These are phyloP conservation scores for Rhododendron simsii DNA, from an alignment of 148 eudicot genomes.

Conservation along the genomic window DNA sequence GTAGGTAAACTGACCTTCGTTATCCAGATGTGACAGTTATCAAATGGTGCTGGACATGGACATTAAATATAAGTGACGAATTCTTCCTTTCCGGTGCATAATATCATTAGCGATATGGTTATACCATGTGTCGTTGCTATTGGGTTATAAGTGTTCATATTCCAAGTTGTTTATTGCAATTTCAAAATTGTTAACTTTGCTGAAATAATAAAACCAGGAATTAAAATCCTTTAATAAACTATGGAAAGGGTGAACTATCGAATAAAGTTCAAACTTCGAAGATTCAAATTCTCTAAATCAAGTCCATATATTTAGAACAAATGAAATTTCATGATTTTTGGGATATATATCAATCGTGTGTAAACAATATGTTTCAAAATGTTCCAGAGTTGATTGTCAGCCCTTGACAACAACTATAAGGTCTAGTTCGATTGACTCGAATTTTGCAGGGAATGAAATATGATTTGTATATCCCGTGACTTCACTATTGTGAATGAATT, in stretches of 20 bases:
- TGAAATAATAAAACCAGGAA: not conserved
- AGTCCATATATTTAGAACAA: not conserved
- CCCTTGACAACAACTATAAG: too few relatives aligned
- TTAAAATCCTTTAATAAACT: not conserved
- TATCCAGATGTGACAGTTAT: not conserved
- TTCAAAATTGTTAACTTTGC: not conserved
- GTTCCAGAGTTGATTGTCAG: not conserved
- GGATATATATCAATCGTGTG: not conserved
- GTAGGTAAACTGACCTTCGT: not conserved
- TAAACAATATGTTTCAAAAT: too few relatives aligned
- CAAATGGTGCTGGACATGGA: not conserved
- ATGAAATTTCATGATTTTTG: too few relatives aligned
- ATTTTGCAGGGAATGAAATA: not conserved
- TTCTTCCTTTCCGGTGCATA: not conserved
- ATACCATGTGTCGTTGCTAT: not conserved
- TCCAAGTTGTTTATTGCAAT: too few relatives aligned
- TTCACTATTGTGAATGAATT: not conserved
- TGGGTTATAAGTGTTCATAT: not conserved
- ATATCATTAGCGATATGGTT: not conserved
- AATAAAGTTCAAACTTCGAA: not conserved
- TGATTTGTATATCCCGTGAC: not conserved
- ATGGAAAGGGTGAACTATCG: not conserved
- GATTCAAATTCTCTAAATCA: not conserved
- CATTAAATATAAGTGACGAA: not conserved
- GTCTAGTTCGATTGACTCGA: not conserved